Conservation (phyloP, 1,139 yeast species). For the Saccharomyces hybrid region DNA sequence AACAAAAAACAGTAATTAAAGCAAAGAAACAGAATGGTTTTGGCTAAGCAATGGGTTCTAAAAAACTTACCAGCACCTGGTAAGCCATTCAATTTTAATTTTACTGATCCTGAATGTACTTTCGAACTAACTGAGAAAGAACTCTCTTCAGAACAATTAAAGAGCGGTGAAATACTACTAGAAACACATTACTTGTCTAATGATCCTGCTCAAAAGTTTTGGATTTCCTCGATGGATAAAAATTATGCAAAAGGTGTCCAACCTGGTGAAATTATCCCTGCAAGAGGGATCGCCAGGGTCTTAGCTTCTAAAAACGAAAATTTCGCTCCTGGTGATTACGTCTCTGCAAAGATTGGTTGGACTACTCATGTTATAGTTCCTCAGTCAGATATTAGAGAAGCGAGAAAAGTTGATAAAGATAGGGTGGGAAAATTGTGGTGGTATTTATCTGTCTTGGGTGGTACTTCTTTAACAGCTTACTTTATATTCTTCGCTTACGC, state of each 20-base stretch:
- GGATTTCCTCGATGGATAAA: conserved; percentile 44
- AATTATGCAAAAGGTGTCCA: conserved; percentile 43
- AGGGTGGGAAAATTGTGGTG: conserved; percentile 35
- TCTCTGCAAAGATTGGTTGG: conserved; percentile 38
- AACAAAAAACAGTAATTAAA: conserved; percentile 5
- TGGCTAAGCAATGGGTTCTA: conserved; percentile 31
- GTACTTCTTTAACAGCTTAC: conserved; percentile 59
- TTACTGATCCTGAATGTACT: conserved; percentile 32
- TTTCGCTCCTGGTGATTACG: conserved; percentile 41
- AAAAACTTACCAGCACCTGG: conserved; percentile 25
- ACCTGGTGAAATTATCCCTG: conserved; percentile 43
- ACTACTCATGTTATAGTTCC: conserved; percentile 35
- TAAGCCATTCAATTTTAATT: conserved; percentile 29
- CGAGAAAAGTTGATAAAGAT: conserved; percentile 28
- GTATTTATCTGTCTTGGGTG: conserved; percentile 45
- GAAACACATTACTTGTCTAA: conserved; percentile 47
- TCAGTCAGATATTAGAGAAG: conserved; percentile 13
- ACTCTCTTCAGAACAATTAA: conserved; percentile 29
- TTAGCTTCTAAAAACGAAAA: conserved; percentile 38
- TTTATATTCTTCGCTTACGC: conserved; percentile 45
- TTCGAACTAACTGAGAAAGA: conserved; percentile 32
- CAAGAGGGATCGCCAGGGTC: conserved; percentile 45
- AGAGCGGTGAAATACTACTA: conserved; percentile 42
- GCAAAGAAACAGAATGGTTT: conserved; percentile 12
- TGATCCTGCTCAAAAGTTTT: conserved; percentile 61